phyloP scores from a whole-genome alignment of 2,329 filamentous ascomycete genomes.

The Aphanoascus verrucosus region DNA sequence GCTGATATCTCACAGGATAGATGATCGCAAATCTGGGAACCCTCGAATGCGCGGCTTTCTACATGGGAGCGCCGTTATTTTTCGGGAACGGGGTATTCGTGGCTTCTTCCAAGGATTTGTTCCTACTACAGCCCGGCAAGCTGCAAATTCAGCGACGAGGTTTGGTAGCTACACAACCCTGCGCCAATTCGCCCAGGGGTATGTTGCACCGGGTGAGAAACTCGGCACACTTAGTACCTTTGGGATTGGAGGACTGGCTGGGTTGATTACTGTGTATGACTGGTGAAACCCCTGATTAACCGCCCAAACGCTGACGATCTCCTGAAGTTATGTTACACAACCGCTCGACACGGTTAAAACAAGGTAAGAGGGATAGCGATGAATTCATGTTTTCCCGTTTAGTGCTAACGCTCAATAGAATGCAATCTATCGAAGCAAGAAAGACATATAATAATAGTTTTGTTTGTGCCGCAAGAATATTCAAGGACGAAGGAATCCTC shows the following conservation, averaged over 20 bases:
- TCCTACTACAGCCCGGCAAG: constrained; percentile 86
- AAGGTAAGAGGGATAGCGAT: constrained; percentile 32
- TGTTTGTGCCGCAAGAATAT: constrained; percentile 69
- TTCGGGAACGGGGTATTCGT: constrained; percentile 71
- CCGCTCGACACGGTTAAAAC: constrained; percentile 92
- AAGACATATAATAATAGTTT: constrained; percentile 77
- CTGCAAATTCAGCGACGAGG: constrained; percentile 82
- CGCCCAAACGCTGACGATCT: neutral
- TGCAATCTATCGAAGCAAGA: constrained; percentile 89
- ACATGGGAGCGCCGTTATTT: constrained; percentile 78
- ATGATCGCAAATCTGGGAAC: constrained; percentile 77
- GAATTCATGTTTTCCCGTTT: neutral
- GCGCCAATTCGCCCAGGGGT: constrained; percentile 82
- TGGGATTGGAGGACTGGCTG: constrained; percentile 76
- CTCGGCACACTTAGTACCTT: constrained; percentile 81
- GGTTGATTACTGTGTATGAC: constrained; percentile 77
- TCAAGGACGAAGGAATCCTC: constrained; percentile 75
- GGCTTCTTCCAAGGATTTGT: constrained; percentile 97
- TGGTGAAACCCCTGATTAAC: constrained; percentile 11
- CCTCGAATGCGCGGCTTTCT: constrained; percentile 87
- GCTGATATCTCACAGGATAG: constrained; percentile 52
- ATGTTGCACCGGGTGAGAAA: constrained; percentile 90
- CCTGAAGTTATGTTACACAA: constrained; percentile 45
- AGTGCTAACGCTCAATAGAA: constrained; percentile 39
- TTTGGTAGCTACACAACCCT: constrained; percentile 86